Percentiles rank a stretch among this genome's conserved stretches.
Evolutionary conservation across 352 stramenopile genomes (phyloP).

Genomic region (Globisporangium solare): DNA sequence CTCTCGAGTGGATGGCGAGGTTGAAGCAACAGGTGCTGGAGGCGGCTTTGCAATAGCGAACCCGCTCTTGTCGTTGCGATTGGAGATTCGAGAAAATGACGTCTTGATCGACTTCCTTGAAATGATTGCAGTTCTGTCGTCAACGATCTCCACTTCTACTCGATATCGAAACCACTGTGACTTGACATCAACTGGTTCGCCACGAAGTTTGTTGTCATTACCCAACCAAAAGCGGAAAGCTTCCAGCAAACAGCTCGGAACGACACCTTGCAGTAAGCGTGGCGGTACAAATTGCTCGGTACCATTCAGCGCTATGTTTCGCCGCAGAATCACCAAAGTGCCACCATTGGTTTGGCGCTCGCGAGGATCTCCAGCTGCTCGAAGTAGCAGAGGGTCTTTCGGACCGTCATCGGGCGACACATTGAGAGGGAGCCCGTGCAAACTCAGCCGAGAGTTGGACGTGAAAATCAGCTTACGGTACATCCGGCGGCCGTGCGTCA

Average conservation of each 20-base stretch:
- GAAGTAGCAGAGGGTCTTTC: slow-evolving; percentile 56
- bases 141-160: slow-evolving; percentile 63
- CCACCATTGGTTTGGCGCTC: slow-evolving; percentile 58
- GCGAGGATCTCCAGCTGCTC: slow-evolving; percentile 57
- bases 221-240: slow-evolving; percentile 97
- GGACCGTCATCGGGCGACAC: slow-evolving; percentile 54
- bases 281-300: slow-evolving; percentile 88
- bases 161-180: slow-evolving; percentile 88
- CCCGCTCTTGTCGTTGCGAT: slow-evolving; percentile 18
- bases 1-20: not conserved
- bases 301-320: slow-evolving; percentile 58
- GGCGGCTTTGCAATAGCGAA: slow-evolving; percentile 28
- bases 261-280: slow-evolving; percentile 90
- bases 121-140: slow-evolving; percentile 38
- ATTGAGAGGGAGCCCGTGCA: slow-evolving; percentile 89
- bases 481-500: slow-evolving; percentile 95
- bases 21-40: slow-evolving; percentile 25
- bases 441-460: slow-evolving; percentile 91
- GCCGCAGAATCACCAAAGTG: slow-evolving; percentile 89
- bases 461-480: slow-evolving; percentile 97
- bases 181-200: slow-evolving; percentile 86
- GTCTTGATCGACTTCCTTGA: slow-evolving; percentile 62
- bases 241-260: slow-evolving; percentile 94
- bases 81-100: slow-evolving; percentile 58
- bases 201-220: slow-evolving; percentile 92